A percentile compares a stretch with the other conserved stretches of the same genome.
phyloP scores from a whole-genome alignment of 306 rosid species.

The Inga leiocalycina region DNA sequence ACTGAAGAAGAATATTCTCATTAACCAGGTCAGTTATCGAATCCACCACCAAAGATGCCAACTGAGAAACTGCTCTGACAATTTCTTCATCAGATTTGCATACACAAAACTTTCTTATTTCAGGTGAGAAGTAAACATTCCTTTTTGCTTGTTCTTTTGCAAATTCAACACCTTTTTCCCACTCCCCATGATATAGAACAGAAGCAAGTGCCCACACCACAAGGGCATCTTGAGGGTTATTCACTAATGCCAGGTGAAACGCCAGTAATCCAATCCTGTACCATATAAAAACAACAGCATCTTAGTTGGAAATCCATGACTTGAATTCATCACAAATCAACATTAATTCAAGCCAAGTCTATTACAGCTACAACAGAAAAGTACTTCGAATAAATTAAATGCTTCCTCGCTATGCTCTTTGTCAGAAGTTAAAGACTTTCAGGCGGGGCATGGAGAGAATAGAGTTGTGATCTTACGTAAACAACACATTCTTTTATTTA shows the following conservation, averaged over 20 bases:
- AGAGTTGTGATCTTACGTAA: background rate
- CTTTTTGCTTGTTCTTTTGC: conserved; percentile 55
- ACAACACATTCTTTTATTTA: background rate
- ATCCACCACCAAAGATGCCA: conserved; percentile 62
- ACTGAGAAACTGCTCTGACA: conserved; percentile 56
- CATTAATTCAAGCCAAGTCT: background rate
- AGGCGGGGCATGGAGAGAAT: background rate
- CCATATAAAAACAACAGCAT: conserved; percentile 36
- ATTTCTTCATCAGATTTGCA: conserved; percentile 63
- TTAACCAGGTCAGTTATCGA: conserved; percentile 46
- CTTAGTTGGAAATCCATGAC: conserved; percentile 16
- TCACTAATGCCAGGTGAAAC: conserved; percentile 75
- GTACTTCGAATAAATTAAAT: background rate
- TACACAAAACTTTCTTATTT: conserved; percentile 53
- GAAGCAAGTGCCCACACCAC: conserved; percentile 75
- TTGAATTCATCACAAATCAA: background rate
- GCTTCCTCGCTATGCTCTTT: background rate
- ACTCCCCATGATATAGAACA: conserved; percentile 74
- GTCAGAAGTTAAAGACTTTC: background rate
- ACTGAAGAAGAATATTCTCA: conserved; percentile 39
- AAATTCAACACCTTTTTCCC: conserved; percentile 71
- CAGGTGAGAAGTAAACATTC: conserved; percentile 61
- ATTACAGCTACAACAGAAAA: background rate
- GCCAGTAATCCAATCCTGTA: conserved; percentile 83
- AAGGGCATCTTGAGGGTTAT: conserved; percentile 70